A percentile compares a stretch with the other conserved stretches of the same genome.
Conservation (phyloP, 768 basidiomycete genomes). For the Lactifluus piperatus region DNA sequence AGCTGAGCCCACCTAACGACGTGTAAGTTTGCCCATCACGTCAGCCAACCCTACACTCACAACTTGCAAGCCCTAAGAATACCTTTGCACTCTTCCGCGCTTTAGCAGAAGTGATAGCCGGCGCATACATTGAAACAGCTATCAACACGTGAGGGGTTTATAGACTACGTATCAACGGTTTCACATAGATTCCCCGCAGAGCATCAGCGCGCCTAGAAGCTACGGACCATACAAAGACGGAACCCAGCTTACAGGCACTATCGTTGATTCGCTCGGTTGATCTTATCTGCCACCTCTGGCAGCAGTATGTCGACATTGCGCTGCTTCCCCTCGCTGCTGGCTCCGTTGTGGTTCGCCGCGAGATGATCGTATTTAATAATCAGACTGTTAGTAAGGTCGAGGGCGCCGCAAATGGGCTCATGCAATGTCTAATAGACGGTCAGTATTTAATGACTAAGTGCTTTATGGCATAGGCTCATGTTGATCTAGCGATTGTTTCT, state of each 20-base stretch:
- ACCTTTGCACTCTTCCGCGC: conserved; percentile 76
- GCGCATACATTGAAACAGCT: conserved; percentile 82
- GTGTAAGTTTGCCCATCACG: conserved; percentile 47
- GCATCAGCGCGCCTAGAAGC: conserved; percentile 62
- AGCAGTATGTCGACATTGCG: conserved; percentile 88
- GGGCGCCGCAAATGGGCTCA: conserved; percentile 65
- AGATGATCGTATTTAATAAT: conserved; percentile 90
- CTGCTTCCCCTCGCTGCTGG: conserved; percentile 79
- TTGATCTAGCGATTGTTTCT: conserved; percentile 48
- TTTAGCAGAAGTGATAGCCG: conserved; percentile 78
- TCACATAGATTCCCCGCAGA: conserved; percentile 31
- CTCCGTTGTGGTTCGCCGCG: conserved; percentile 79
- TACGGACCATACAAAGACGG: conserved; percentile 57
- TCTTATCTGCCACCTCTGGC: conserved; percentile 93
- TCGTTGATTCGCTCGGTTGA: conserved; percentile 62
- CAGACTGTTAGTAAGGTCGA: conserved; percentile 82
- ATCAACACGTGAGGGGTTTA: conserved; percentile 71
- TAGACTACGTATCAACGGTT: neutral
- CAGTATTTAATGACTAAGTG: conserved; percentile 23
- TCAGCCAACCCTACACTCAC: neutral
- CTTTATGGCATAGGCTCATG: neutral
- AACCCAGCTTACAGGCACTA: conserved; percentile 70
- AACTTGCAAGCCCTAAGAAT: conserved; percentile 64
- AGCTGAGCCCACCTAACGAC: conserved; percentile 73
- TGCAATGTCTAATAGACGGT: conserved; percentile 82